Base-by-base conservation (phyloP, 2,329 filamentous ascomycete species). In the Hirsutella rhossiliensis region DNA sequence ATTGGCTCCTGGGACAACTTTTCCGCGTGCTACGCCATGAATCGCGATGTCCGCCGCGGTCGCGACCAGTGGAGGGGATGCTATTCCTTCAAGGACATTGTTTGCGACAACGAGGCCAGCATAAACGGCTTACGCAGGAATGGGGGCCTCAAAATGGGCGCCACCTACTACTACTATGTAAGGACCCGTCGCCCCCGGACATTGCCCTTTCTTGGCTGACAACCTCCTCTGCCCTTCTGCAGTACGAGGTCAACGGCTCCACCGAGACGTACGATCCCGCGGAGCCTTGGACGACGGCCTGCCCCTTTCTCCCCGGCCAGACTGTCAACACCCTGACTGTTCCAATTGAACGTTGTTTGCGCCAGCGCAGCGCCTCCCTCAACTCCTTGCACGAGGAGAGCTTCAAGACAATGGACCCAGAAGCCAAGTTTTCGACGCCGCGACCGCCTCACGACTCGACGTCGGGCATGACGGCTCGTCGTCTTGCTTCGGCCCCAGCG, bases 1-100 rank as follows among this genome's bases (percentile, higher is more conserved):
- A 73, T 92, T 54, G 90, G 90, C 49, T 95, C 88, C 50, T 97
- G 90, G 90, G 89, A 96, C 68, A 95, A 95, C 68, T 96, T 96
- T 65, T 71, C 74, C 48, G 79, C 75, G 57, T 70, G 78, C 41
- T 90, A 95, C 69, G 70, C 69, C 39, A 88, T 97, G 80, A 79
- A 90, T 60, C 78, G 80, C 54, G 90, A 97, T 65, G 68, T 67
- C 50, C 79, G 84, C 58, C 79, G 84, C 53, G 84, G 86, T 52
- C 72, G 72, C 46, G 79, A 80, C 49, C 79, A 87, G 62, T 96
- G 88, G 88, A 80, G 81, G 56, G 90, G 88, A 38, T 94, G 87
- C 61, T 85, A 92, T 67, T 78, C 78, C 32, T 95, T 95, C 64
- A 79, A 82, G 49, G 80, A 92, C 61, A 92, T 94, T 57, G 80